A percentile compares a stretch with the other conserved stretches of the same genome.
Conservation (phyloP, 192 early-diverging fungal species). For the Geosiphon pyriformis region DNA sequence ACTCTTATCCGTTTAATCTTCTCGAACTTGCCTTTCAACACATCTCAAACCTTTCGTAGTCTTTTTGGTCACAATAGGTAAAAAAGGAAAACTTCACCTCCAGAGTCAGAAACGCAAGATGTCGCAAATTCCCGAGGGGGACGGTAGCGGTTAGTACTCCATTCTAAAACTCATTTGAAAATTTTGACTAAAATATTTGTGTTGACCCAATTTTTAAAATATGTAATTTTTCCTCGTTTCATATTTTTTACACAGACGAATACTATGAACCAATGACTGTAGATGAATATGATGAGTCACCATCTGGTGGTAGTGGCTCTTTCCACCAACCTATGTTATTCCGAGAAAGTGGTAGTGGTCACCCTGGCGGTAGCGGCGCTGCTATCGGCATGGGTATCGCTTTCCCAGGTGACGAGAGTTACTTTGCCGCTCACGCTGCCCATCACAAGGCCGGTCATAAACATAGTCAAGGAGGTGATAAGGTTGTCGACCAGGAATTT, state of each 20-base stretch:
- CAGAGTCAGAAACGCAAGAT: constrained; percentile 12
- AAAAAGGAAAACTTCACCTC: too few species aligned
- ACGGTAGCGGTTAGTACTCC: constrained; percentile 2
- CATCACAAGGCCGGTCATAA: constrained; percentile 21
- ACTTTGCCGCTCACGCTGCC: constrained; percentile 1
- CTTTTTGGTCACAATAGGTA: too few species aligned
- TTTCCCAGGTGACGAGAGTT: constrained; percentile 7
- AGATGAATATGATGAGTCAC: constrained; percentile 20
- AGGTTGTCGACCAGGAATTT: constrained; percentile 19
- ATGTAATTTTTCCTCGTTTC: neutral
- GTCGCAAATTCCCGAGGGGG: constrained; percentile 22
- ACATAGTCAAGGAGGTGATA: constrained; percentile 20
- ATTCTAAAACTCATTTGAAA: constrained; percentile 3
- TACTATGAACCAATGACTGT: constrained; percentile 20
- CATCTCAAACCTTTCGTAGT: too few species aligned
- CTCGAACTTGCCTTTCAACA: too few species aligned
- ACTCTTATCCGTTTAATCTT: too few species aligned
- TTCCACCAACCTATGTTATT: neutral
- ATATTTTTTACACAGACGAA: too few species aligned
- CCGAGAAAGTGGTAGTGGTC: neutral
- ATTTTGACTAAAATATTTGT: neutral
- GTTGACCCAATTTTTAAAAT: neutral
- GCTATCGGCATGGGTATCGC: neutral
- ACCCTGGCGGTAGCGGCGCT: neutral
- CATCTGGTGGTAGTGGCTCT: neutral